Base-by-base conservation (phyloP, 345 rosid genomes). In the Xanthoceras sorbifolium region DNA sequence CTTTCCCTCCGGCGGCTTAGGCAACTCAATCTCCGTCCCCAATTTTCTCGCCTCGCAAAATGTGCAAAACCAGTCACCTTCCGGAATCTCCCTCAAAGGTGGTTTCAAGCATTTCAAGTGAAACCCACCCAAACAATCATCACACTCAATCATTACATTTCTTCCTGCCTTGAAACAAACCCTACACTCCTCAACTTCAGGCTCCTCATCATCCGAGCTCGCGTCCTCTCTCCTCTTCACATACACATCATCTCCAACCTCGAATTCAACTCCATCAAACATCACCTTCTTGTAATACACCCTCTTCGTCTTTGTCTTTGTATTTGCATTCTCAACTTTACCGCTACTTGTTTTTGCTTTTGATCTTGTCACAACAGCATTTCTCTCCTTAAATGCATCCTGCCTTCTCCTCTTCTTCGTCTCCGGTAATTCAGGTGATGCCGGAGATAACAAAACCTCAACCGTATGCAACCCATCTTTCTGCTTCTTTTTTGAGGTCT, bases 91-190 rank as follows among this genome's bases (percentile, higher is more conserved):
- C 79, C 82, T 89, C 80, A 96, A 72, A 23, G 97, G 93, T 0
- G 97, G 97, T 26, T 85, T 92, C 92, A 92, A 84, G 76, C 99
- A 96, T 17, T 84, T 92, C 89, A 96, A 87, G 79, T 93, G 99
- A 84, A 92, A 96, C 20, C 98, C 97, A 67, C 94, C 92, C 38
- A 96, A 85, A 70, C 99, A 93, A 80, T 90, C 89, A 64, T 96
- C 98, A 22, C 99, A 96, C 57, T 96, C 98, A 8, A 96, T 80
- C 99, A 96, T 92, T n/a, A 89, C 76, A 1, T 72, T 71, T 29
- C 78, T 85, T 79, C 92, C 93, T 48, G 87, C 79, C 78, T 82
- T 87, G 76, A 91, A 92, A 77, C 99, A 96, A 60, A 96, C 74
- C 80, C 86, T 76, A 64, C 99, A 96, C 67, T 96, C 98, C 85